Base-by-base conservation (phyloP, 352 stramenopile species). In the Globisporangium nodosum region DNA sequence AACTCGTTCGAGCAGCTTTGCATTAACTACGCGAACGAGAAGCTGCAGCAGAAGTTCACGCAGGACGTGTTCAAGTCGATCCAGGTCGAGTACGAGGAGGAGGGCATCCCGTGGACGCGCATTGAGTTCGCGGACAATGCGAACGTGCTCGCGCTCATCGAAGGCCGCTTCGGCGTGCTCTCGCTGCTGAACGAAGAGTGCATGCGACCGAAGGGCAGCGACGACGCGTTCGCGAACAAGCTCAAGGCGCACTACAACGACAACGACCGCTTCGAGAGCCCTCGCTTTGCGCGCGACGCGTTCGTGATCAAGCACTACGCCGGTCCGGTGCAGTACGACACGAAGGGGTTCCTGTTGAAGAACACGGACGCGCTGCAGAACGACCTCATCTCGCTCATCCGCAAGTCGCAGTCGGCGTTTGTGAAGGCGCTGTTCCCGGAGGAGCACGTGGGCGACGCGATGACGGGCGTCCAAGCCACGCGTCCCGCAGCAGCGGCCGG, bases 271-370 rank as follows among this genome's bases (percentile, higher is more conserved):
- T 91, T 94, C 56, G 84, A 91, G 49, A 91, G 90, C 60, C 81
- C 84, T 21, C 75, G 81, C 16, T 90, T 70, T 11, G 90, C 79
- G 27, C 78, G 78, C 24, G 90, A 76, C 13, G 76, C 94, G 39
- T 98, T 98, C 59, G 91, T 79, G 11, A 88, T 98, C 42, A 87
- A 94, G 46, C 96, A 98, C 66, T 98, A 98, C 65, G 96, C 95
- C 20, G 94, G 84, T 40, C 61, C 81, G 31, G 96, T 99, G 53
- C 87, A 73, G 12, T 99, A 99, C 78, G 78, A 94, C 62, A 87
- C 92, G 20, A 64, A 81, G 2, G 91, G 91, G 13, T 99, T 99
- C 64, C 72, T 98, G 9, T 93, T 98, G 54, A 98, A 98, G 65
- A 97, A 98, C 77, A 95, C 96, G 64, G 90, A 98, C 53, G 88